Conservation (phyloP, 2,329 filamentous ascomycete genomes). For the Claviceps quebecensis region DNA sequence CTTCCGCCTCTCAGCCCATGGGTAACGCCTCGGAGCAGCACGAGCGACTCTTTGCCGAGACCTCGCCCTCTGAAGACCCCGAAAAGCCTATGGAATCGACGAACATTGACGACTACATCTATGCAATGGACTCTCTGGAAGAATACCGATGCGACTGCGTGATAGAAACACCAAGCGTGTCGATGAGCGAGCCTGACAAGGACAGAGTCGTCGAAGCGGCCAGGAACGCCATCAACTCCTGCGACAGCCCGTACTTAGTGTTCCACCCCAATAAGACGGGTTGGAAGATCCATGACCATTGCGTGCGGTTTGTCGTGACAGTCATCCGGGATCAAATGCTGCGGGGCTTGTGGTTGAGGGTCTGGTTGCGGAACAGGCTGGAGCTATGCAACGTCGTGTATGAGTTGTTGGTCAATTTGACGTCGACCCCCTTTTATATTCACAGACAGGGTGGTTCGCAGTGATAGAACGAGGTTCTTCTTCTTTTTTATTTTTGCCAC, state of each 20-base stretch:
- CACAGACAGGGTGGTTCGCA: not conserved
- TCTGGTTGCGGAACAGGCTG: conserved; percentile 10
- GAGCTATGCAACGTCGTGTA: conserved; percentile 6
- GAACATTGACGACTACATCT: conserved; percentile 12
- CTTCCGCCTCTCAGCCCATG: not conserved
- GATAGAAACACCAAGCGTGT: conserved; percentile 4
- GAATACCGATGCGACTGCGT: conserved; percentile 23
- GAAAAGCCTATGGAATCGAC: conserved; percentile 23
- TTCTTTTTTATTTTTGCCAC: not conserved
- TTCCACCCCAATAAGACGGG: conserved; percentile 23
- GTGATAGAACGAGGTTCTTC: not conserved
- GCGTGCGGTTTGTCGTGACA: conserved; percentile 24
- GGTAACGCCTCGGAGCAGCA: conserved; percentile 17
- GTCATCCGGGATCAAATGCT: conserved; percentile 22
- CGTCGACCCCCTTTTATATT: not conserved
- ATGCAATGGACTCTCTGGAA: conserved; percentile 19
- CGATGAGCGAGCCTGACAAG: conserved; percentile 20
- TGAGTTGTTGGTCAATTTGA: not conserved
- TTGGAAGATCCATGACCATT: conserved; percentile 24
- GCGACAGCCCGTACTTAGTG: conserved; percentile 14
- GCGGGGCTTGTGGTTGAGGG: conserved; percentile 16
- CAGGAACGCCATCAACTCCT: conserved; percentile 17
- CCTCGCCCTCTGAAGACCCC: conserved; percentile 22
- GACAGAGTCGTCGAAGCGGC: conserved; percentile 15
- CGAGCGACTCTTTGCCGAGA: conserved; percentile 25